These are phyloP conservation scores for Lichtheimia corymbifera DNA, from an alignment of 371 early-diverging fungal genomes.

Conservation along the genomic window DNA sequence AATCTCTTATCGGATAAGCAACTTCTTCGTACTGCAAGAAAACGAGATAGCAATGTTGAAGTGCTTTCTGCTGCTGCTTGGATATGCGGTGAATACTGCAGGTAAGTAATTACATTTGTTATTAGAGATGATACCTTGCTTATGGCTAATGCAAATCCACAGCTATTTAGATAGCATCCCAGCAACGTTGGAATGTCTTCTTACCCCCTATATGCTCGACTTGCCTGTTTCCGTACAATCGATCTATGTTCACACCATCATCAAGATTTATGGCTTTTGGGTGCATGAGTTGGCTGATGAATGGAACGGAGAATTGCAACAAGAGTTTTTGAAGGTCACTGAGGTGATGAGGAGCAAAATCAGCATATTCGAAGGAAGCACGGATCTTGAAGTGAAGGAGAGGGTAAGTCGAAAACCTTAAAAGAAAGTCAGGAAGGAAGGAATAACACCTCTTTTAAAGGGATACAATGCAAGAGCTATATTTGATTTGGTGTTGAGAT, in stretches of 20 bases:
- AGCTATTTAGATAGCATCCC: slow-evolving; percentile 50
- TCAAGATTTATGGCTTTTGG: slow-evolving; percentile 78
- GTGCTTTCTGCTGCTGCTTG: slow-evolving; percentile 88
- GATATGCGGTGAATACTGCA: slow-evolving; percentile 88
- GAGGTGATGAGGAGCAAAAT: slow-evolving; percentile 55
- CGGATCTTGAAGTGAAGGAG: slow-evolving; percentile 85
- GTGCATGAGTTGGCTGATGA: slow-evolving; percentile 57
- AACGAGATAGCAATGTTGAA: slow-evolving; percentile 69
- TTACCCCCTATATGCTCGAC: slow-evolving; percentile 54
- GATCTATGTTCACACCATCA: slow-evolving; percentile 71
- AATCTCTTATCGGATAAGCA: slow-evolving; percentile 59
- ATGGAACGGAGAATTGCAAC: slow-evolving; percentile 56
- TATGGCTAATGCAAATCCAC: not conserved
- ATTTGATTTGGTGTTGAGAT: slow-evolving; percentile 51
- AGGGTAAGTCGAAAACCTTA: slow-evolving; percentile 49
- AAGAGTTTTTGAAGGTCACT: slow-evolving; percentile 51
- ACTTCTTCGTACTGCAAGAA: slow-evolving; percentile 63
- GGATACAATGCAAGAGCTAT: slow-evolving; percentile 61
- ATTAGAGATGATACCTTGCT: not conserved
- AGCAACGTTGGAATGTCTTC: slow-evolving; percentile 57
- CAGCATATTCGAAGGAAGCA: slow-evolving; percentile 51
- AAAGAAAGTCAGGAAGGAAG: not conserved
- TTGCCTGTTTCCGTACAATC: slow-evolving; percentile 68
- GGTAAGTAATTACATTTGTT: slow-evolving; percentile 19
- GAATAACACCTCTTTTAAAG: slow-evolving; percentile 20